These are phyloP conservation scores for Tetrastigma voinierianum DNA, from an alignment of 164 flowering plant species.

Conservation along the genomic window DNA sequence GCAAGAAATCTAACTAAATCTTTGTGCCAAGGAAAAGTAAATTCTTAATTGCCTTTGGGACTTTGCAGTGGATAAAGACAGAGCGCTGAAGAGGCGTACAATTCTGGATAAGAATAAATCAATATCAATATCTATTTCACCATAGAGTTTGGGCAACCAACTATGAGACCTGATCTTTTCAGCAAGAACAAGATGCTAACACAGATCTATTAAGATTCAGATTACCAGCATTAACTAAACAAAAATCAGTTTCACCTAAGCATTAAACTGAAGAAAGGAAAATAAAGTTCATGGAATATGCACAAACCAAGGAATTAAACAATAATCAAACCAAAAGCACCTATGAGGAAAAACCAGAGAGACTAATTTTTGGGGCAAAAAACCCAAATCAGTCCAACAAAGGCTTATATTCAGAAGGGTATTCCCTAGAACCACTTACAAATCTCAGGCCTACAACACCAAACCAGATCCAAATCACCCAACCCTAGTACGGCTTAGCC, in stretches of 20 bases:
- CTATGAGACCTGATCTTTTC: not conserved
- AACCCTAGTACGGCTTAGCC: not conserved
- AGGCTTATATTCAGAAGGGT: not conserved
- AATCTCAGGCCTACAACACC: not conserved
- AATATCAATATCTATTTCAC: not conserved
- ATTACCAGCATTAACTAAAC: too few relatives aligned
- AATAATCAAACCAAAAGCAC: not conserved
- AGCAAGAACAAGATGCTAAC: not conserved
- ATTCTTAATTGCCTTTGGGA: too few relatives aligned
- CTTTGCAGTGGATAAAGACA: not conserved
- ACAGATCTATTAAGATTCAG: not conserved
- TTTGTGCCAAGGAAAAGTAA: too few relatives aligned
- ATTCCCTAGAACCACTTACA: not conserved
- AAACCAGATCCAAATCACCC: not conserved
- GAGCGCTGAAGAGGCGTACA: not conserved
- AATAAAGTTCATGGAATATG: too few relatives aligned
- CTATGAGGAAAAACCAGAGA: too few relatives aligned
- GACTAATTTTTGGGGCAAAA: not conserved
- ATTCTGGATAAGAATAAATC: not conserved
- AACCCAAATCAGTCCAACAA: not conserved
- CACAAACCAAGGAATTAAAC: too few relatives aligned
- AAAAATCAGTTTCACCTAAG: too few relatives aligned
- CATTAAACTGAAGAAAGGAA: too few relatives aligned
- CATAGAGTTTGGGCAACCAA: not conserved
- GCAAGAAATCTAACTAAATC: too few relatives aligned